These are phyloP conservation scores for Letharia columbiana DNA, from an alignment of 495 filamentous ascomycete genomes.

Conservation along the genomic window DNA sequence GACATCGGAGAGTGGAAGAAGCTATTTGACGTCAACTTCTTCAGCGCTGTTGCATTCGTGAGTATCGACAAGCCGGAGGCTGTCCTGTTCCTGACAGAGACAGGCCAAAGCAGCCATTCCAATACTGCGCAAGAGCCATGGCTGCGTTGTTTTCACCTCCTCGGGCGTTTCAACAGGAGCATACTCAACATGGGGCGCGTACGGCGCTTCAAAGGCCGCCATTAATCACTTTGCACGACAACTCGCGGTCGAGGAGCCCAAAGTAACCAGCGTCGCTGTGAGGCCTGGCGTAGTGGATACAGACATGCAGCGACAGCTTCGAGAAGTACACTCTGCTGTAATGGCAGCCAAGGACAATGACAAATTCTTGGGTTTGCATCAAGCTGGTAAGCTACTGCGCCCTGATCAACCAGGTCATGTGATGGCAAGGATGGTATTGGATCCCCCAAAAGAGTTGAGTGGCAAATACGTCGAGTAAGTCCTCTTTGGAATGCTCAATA, in stretches of 20 bases:
- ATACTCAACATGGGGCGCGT: conserved; percentile 69
- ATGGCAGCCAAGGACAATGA: conserved; percentile 59
- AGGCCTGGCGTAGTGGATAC: conserved; percentile 85
- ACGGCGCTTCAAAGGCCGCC: conserved; percentile 82
- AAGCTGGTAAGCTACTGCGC: conserved; percentile 58
- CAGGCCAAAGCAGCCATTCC: conserved; percentile 70
- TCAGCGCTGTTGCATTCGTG: conserved; percentile 72
- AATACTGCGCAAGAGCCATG: conserved; percentile 57
- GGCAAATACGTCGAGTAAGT: conserved; percentile 68
- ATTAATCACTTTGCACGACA: conserved; percentile 72
- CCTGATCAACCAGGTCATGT: conserved; percentile 81
- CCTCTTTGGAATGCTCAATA: conserved; percentile 24
- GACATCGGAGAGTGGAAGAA: conserved; percentile 62
- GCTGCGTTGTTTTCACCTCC: conserved; percentile 64
- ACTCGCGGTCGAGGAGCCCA: conserved; percentile 69
- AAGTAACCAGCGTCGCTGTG: conserved; percentile 60
- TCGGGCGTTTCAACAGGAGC: conserved; percentile 61
- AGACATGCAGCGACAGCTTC: conserved; percentile 80
- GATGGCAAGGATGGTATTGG: conserved; percentile 66
- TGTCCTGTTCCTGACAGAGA: conserved; percentile 17
- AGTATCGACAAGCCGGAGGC: conserved; percentile 24
- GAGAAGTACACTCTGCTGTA: conserved; percentile 54
- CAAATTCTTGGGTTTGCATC: conserved; percentile 62
- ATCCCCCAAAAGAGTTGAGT: conserved; percentile 55
- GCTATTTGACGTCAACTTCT: conserved; percentile 76